Percentiles rank a stretch among this genome's conserved stretches.
Conservation (phyloP, 75 land plant species). For the Sequoia sempervirens region DNA sequence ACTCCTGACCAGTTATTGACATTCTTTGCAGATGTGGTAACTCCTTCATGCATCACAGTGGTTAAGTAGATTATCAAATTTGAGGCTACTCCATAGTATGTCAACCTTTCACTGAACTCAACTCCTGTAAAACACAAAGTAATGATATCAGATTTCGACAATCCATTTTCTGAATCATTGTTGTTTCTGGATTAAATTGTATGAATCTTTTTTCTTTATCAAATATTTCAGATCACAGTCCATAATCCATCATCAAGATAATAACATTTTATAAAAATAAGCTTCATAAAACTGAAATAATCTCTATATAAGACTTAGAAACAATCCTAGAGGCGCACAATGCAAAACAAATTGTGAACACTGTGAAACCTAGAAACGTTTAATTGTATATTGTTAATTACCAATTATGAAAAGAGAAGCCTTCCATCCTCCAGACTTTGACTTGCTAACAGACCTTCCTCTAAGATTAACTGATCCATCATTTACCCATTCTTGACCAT, state of each 20-base stretch:
- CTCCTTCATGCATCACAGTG: constrained; percentile 56
- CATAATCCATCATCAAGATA: too few relatives aligned
- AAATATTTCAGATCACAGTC: too few relatives aligned
- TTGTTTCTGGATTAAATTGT: too few relatives aligned
- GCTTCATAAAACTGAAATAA: too few relatives aligned
- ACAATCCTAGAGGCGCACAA: neutral
- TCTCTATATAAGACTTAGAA: neutral
- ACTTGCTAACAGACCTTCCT: constrained; percentile 46
- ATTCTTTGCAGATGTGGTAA: constrained; percentile 58
- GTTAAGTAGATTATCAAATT: constrained; percentile 77
- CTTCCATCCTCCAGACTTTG: constrained; percentile 75
- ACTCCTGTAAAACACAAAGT: constrained; percentile 37
- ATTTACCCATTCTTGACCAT: constrained; percentile 41
- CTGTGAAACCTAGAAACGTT: neutral
- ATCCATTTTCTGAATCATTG: too few relatives aligned
- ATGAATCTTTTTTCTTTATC: too few relatives aligned
- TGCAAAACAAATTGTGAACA: neutral
- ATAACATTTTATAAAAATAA: too few relatives aligned
- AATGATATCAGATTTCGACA: neutral
- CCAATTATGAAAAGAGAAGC: constrained; percentile 70
- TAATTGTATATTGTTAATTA: constrained; percentile 15
- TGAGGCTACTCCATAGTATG: constrained; percentile 61
- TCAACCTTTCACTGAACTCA: constrained; percentile 79
- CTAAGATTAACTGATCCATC: constrained; percentile 70
- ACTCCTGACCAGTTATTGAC: constrained; percentile 84